These are phyloP conservation scores for Hygrophoropsis aurantiaca DNA, from an alignment of 768 basidiomycete genomes.

Conservation along the genomic window DNA sequence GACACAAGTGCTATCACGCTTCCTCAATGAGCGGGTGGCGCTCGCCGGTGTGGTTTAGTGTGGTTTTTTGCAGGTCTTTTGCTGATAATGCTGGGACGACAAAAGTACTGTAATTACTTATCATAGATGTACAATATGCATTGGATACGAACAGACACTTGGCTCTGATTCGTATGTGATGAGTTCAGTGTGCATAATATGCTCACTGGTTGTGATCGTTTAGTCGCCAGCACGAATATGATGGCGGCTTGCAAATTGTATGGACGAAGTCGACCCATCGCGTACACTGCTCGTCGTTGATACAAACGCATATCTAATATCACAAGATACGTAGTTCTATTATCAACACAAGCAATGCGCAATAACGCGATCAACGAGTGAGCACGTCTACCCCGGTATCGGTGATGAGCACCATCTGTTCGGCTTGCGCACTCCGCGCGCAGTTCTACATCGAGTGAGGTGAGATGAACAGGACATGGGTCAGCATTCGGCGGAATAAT, in stretches of 20 bases:
- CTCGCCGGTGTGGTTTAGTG: slow-evolving; percentile 31
- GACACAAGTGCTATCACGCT: slow-evolving; percentile 57
- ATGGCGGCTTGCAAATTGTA: too few species aligned
- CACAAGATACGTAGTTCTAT: too few species aligned
- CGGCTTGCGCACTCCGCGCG: slow-evolving; percentile 80
- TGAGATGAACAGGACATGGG: slow-evolving; percentile 3
- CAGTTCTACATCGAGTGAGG: slow-evolving; percentile 54
- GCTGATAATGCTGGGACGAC: not conserved
- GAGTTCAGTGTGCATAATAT: not conserved
- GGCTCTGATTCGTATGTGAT: too few species aligned
- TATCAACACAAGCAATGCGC: not conserved
- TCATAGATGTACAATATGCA: too few species aligned
- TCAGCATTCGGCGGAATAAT: not conserved
- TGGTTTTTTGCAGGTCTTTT: not conserved
- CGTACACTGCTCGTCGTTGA: too few species aligned
- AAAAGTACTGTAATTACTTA: slow-evolving; percentile 16
- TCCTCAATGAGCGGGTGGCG: slow-evolving; percentile 65
- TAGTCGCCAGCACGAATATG: too few species aligned
- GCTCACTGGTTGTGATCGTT: too few species aligned
- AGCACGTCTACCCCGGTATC: slow-evolving; percentile 76
- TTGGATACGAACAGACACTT: too few species aligned
- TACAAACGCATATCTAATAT: too few species aligned
- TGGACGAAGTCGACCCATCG: too few species aligned
- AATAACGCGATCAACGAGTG: slow-evolving; percentile 43
- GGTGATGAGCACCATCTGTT: slow-evolving; percentile 88